Conservation (phyloP, 2,329 filamentous ascomycete species). For the Talaromyces sp. region DNA sequence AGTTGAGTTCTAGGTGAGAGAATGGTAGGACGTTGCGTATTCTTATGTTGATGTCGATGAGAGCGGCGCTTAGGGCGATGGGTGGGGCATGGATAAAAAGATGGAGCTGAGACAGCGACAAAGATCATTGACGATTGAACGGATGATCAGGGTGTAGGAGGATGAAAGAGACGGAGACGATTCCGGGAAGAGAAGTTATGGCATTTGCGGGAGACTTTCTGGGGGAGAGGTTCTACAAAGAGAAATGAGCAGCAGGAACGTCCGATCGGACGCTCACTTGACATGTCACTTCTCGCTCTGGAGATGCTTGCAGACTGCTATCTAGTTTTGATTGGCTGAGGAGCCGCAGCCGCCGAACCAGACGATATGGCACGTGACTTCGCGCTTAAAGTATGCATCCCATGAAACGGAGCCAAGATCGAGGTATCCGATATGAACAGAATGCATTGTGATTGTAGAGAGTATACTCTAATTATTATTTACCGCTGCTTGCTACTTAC, state of each 20-base stretch:
- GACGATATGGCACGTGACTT: constrained; percentile 13
- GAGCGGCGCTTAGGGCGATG: constrained; percentile 37
- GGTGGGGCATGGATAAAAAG: constrained; percentile 34
- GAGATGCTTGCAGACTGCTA: neutral
- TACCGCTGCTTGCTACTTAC: too few species aligned
- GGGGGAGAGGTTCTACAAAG: neutral
- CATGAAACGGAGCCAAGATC: neutral
- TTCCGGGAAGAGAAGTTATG: neutral
- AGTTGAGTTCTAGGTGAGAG: neutral
- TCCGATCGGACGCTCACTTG: constrained; percentile 8
- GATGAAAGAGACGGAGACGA: neutral
- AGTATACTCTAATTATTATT: too few species aligned
- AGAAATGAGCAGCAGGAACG: constrained; percentile 8
- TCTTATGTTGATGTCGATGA: constrained; percentile 10
- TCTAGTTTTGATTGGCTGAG: neutral
- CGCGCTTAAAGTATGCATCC: neutral
- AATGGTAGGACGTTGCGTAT: neutral
- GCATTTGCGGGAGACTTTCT: neutral
- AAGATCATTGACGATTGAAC: neutral
- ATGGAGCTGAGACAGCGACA: constrained; percentile 15
- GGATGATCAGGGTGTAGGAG: neutral
- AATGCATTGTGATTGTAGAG: too few species aligned
- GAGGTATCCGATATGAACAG: too few species aligned
- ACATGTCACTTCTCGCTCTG: neutral
- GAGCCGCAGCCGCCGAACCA: neutral